phyloP scores from a whole-genome alignment of 345 rosid species.

The Brassica napus region DNA sequence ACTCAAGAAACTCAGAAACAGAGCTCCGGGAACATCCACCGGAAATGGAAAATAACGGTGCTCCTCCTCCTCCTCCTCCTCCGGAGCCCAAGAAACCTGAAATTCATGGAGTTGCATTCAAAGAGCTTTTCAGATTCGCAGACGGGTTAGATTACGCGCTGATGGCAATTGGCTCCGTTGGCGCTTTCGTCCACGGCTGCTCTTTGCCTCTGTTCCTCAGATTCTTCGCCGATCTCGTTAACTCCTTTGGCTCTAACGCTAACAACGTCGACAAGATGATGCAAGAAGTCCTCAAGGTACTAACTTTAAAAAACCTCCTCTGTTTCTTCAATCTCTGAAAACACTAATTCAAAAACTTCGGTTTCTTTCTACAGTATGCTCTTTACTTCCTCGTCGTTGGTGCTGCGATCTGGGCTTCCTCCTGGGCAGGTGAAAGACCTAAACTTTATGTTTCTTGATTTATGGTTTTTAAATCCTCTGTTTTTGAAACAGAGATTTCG shows the following conservation, averaged over 20 bases:
- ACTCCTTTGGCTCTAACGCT: constrained; percentile 94
- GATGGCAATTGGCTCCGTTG: constrained; percentile 96
- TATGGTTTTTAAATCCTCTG: neutral
- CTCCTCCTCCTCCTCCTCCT: constrained; percentile 29
- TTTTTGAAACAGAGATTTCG: constrained; percentile 66
- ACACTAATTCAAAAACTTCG: constrained; percentile 1
- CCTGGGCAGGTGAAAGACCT: constrained; percentile 83
- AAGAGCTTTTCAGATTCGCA: constrained; percentile 92
- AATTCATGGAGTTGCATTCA: constrained; percentile 62
- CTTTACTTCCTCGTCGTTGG: constrained; percentile 96
- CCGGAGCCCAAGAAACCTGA: constrained; percentile 54
- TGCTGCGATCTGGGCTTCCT: constrained; percentile 99
- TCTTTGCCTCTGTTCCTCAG: constrained; percentile 90
- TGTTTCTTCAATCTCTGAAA: neutral
- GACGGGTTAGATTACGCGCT: constrained; percentile 86
- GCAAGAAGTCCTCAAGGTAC: constrained; percentile 94
- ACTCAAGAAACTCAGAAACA: constrained; percentile 27
- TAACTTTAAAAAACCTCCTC: neutral
- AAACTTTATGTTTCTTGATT: neutral
- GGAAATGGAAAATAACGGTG: constrained; percentile 57
- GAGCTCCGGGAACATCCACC: constrained; percentile 13
- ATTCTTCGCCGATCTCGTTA: constrained; percentile 98
- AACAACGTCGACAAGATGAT: constrained; percentile 89
- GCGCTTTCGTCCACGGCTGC: constrained; percentile 94
- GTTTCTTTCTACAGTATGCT: constrained; percentile 64